Evolutionary conservation across 208 protist genomes (phyloP).

Genomic region (Herpetomonas tarakana): DNA sequence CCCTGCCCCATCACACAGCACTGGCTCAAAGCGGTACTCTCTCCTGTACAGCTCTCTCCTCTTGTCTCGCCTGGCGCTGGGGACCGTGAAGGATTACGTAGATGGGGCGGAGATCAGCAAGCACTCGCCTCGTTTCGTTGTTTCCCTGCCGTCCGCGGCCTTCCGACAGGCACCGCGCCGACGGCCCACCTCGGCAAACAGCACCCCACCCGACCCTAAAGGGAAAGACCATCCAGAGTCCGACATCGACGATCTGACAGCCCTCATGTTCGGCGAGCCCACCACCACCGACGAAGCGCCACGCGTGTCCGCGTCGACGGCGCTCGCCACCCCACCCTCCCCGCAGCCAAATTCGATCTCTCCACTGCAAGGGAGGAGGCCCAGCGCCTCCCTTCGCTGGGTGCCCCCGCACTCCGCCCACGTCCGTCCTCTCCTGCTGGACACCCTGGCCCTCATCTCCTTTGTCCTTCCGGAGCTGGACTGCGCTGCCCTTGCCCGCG

Average conservation of each 20-base stretch:
- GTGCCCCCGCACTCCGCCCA: slow-evolving; percentile 55
- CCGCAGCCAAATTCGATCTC: no score
- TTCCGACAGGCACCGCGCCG: no score
- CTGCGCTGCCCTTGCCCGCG: slow-evolving; percentile 19
- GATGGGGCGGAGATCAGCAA: slow-evolving; percentile 43
- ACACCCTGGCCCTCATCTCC: slow-evolving; percentile 60
- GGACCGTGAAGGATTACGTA: slow-evolving; percentile 57
- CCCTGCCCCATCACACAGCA: not conserved
- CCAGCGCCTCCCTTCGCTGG: slow-evolving; percentile 36
- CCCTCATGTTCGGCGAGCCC: no score
- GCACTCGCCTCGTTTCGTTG: slow-evolving; percentile 73
- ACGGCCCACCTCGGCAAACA: no score
- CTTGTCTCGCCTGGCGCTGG: slow-evolving; percentile 42
- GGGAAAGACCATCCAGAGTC: no score
- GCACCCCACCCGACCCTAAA: no score
- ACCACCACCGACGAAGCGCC: no score
- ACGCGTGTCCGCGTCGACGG: no score
- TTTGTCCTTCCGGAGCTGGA: slow-evolving; percentile 42
- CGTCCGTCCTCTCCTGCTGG: slow-evolving; percentile 36
- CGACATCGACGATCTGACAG: no score
- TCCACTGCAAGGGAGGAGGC: no score
- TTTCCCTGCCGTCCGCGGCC: slow-evolving; percentile 60
- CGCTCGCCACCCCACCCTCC: no score
- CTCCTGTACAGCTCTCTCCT: slow-evolving; percentile 37
- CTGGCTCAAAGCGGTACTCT: not conserved